Evolutionary conservation across 148 eudicot genomes (phyloP), one percentile per base, ranked within the genome.

Genomic region (Rhododendron henanense): DNA sequence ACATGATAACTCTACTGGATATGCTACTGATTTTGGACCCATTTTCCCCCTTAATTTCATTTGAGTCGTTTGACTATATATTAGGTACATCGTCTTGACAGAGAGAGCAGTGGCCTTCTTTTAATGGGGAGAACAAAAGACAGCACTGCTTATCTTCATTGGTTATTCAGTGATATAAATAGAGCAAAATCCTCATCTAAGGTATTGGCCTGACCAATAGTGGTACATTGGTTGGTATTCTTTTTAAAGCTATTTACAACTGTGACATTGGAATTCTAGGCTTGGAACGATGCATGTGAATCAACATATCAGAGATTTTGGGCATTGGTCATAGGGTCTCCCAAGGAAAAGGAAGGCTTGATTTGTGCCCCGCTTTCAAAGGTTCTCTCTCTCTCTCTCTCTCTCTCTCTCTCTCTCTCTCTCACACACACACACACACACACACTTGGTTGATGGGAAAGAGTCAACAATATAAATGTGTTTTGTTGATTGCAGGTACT

Each of bases 1-100:
- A 25, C 57, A 47, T 78, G 57, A n/a, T 25, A 18, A 77, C 80
- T 77, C 47, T 19, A 35, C 21, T 77, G 10, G n/a, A 76, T 23
- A 23, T 77, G 80, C 28, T 77, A n/a, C 55, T 47, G 47, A 41
- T 5, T 77, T 78, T 78, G 55, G 57, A 78, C 18, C 18, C 81
- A 78, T 21, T 77, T 28, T 39, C 61, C 28, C 48, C 59, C 31
- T 44, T 45, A 81, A 53, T 67, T 81, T 18, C 79, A 31, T 71
- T 71, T 65, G 33, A 25, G 73, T 65, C 78, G 47, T 84, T 53
- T 78, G 74, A 13, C 10, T 81, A 2, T 55, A 10, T 76, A 57
- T 23, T 85, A 96, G 99, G 98, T 96, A 55, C 98, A 94, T 86
- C 98, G 99, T 87, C 96, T 96, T 87, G 98, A 96, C 85, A 91